Evolutionary conservation across 2,329 filamentous ascomycete species (phyloP).

Genomic region (Cryphonectria radicalis): DNA sequence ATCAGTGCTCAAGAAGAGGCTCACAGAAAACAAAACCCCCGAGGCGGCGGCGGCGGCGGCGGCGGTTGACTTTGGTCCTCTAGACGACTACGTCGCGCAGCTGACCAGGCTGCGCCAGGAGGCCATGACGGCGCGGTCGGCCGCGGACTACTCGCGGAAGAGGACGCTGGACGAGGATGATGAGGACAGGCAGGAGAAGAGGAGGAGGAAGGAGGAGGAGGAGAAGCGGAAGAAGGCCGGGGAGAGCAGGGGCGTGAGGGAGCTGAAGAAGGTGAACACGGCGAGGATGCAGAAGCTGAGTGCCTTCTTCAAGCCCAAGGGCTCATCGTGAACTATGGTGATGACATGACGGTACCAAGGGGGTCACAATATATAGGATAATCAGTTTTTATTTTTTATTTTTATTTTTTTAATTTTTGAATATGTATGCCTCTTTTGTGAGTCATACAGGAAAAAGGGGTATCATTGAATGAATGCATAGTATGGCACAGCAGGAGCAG

Average conservation of each 20-base stretch:
- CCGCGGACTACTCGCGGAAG: conserved; percentile 74
- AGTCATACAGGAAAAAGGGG: conserved; percentile 17
- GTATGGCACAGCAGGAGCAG: conserved; percentile 20
- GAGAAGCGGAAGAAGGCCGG: conserved; percentile 80
- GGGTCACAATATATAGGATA: conserved; percentile 13
- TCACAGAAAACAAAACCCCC: conserved; percentile 37
- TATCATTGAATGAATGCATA: conserved; percentile 30
- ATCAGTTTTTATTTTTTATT: too few species aligned
- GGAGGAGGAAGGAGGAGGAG: conserved; percentile 83
- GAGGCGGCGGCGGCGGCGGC: conserved; percentile 18
- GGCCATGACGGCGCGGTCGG: conserved; percentile 68
- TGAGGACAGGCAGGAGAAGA: conserved; percentile 75
- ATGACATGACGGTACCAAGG: conserved; percentile 36
- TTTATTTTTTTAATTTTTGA: too few species aligned
- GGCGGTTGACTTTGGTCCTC: conserved; percentile 66
- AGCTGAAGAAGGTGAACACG: conserved; percentile 88
- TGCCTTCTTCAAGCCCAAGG: conserved; percentile 73
- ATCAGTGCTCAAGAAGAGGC: conserved; percentile 45
- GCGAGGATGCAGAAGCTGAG: conserved; percentile 97
- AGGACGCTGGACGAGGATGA: conserved; percentile 69
- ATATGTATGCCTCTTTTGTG: conserved; percentile 6
- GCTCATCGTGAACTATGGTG: conserved; percentile 29
- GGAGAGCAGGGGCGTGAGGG: conserved; percentile 75
- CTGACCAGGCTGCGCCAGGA: conserved; percentile 72
- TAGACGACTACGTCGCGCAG: conserved; percentile 71